Conservation (phyloP, 768 basidiomycete species). For the Lentinula aciculospora region DNA sequence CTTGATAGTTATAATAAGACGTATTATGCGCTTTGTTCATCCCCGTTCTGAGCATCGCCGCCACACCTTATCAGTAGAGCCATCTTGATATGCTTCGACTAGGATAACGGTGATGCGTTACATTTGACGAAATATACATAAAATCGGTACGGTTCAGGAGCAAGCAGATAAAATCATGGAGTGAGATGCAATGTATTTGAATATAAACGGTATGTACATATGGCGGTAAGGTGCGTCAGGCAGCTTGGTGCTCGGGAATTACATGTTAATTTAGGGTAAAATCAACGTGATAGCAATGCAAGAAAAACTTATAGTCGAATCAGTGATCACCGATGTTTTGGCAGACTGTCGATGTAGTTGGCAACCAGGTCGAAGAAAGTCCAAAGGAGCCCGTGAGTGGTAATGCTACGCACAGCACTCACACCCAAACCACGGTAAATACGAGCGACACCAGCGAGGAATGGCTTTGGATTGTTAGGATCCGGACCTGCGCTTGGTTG, state of each 20-base stretch:
- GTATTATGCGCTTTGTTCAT: too few relatives aligned
- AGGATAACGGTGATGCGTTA: too few relatives aligned
- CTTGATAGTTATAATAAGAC: too few relatives aligned
- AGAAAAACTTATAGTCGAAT: neutral
- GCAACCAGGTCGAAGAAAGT: slow-evolving; percentile 84
- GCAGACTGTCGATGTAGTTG: slow-evolving; percentile 64
- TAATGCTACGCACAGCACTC: slow-evolving; percentile 86
- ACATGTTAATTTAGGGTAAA: neutral
- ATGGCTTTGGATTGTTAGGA: slow-evolving; percentile 67
- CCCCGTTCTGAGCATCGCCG: too few relatives aligned
- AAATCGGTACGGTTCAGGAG: neutral
- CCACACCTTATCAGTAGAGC: too few relatives aligned
- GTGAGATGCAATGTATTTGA: neutral
- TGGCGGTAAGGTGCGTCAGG: too few relatives aligned
- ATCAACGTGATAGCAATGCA: neutral
- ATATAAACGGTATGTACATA: too few relatives aligned
- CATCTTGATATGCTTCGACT: too few relatives aligned
- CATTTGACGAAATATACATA: too few relatives aligned
- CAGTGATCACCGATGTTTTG: slow-evolving; percentile 12
- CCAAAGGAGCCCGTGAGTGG: slow-evolving; percentile 92
- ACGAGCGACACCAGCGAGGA: slow-evolving; percentile 71
- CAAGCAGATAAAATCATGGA: neutral
- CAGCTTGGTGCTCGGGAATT: too few relatives aligned
- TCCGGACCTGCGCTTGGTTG: slow-evolving; percentile 56
- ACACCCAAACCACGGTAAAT: slow-evolving; percentile 95